Base-by-base conservation (phyloP, 2,329 filamentous ascomycete species). In the Thermothelomyces thermophilus region DNA sequence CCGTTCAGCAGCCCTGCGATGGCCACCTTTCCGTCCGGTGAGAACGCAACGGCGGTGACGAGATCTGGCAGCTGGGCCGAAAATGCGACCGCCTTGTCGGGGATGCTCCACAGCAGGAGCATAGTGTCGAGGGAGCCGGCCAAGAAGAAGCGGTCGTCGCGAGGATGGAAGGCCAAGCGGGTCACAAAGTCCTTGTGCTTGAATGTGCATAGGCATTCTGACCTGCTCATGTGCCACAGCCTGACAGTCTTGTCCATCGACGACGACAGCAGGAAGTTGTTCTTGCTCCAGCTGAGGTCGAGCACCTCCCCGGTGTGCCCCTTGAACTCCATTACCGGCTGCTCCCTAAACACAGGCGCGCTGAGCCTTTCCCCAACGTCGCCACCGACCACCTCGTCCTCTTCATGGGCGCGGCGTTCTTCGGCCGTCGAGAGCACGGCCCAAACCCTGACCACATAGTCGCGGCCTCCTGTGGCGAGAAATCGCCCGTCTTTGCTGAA, bases 211-310 rank as follows among this genome's bases (percentile, higher is more conserved):
- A 98, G 74, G 61, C 90, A 96, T 62, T 97, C 90, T 3, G 77
- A 68, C 46, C 91, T 78, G 63, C 81, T 91, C 55, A 93, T 76
- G 67, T 98, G 93, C 91, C 93, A 98, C 41, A 98, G 68, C 13
- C 89, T 80, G 11, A 98, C 93, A 0, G 90, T 95, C 72, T 96
- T 96, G 66, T 98, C 93, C 90, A 97, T 96, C 0, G 90, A 95
- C 0, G 90, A 94, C 3, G 91, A 96, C 14, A 98, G 74, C 24
- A 98, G 69, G 60, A 98, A 98, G 66, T 95, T 95, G 68, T 98
- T 98, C 75, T 97, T 98, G 72, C 91, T 97, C 93, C 93, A 98
- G 65, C 88, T 95, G 52, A 98, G 67, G 64, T 95, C 91, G 56
- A 98, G 71, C 5, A 98, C 82, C 58, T 94, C 90, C 14, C 86